These are phyloP conservation scores for Pleurotus tuoliensis DNA, from an alignment of 768 basidiomycete genomes.

Conservation along the genomic window DNA sequence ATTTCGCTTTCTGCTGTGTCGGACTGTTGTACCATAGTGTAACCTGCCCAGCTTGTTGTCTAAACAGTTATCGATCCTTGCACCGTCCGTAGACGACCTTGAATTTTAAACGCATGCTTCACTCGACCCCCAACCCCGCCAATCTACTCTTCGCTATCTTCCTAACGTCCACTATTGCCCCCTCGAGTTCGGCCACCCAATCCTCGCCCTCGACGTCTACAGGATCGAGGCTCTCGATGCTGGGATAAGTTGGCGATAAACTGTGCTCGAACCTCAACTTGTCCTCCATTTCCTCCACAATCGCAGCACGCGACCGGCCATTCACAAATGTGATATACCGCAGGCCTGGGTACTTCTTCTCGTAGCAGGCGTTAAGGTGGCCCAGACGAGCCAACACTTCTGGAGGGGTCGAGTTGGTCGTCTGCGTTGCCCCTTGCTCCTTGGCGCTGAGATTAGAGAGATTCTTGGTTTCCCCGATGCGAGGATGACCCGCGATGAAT, in stretches of 20 bases:
- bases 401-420: slow-evolving; percentile 53
- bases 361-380: slow-evolving; percentile 77
- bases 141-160: slow-evolving; percentile 73
- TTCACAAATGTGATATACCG: slow-evolving; percentile 93
- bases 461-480: slow-evolving; percentile 80
- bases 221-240: slow-evolving; percentile 29
- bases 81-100: background rate
- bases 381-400: slow-evolving; percentile 69
- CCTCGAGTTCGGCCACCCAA: slow-evolving; percentile 66
- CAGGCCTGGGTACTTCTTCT: slow-evolving; percentile 66
- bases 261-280: slow-evolving; percentile 52
- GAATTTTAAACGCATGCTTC: slow-evolving; percentile 12
- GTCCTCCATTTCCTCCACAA: slow-evolving; percentile 80
- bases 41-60: slow-evolving; percentile 6
- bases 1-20: background rate
- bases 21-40: slow-evolving; percentile 1
- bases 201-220: slow-evolving; percentile 34
- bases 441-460: slow-evolving; percentile 72
- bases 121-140: slow-evolving; percentile 35
- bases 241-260: slow-evolving; percentile 38
- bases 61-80: slow-evolving; percentile 8
- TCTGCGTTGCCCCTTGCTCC: slow-evolving; percentile 60
- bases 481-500: slow-evolving; percentile 83
- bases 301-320: slow-evolving; percentile 64
- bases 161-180: slow-evolving; percentile 74